A percentile compares a stretch with the other conserved stretches of the same genome.
phyloP scores from a whole-genome alignment of 2,329 filamentous ascomycete genomes.

The Dissoconium aciculare region DNA sequence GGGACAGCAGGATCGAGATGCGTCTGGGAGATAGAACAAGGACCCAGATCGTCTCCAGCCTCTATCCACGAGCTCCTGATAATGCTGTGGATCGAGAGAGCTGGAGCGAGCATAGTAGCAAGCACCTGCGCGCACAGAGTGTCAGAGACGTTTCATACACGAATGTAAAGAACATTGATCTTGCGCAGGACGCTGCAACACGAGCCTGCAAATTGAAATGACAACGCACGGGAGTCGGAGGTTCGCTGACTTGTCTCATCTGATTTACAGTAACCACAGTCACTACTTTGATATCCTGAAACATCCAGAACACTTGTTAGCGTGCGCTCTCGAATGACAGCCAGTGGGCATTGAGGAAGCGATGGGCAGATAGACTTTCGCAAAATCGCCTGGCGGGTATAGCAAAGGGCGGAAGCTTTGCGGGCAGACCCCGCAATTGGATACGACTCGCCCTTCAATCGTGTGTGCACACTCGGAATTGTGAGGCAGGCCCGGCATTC shows the following conservation, averaged over 20 bases:
- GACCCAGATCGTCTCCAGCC: constrained; percentile 56
- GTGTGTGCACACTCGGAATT: too few relatives aligned
- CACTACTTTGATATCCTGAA: constrained; percentile 34
- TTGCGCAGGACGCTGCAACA: constrained; percentile 2
- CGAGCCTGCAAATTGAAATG: constrained; percentile 6
- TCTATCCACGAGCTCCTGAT: constrained; percentile 57
- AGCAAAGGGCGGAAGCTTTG: too few relatives aligned
- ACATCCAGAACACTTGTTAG: constrained; percentile 12
- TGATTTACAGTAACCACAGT: constrained; percentile 38
- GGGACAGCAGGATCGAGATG: constrained; percentile 70
- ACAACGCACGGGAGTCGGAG: constrained; percentile 37
- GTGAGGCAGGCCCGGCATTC: too few relatives aligned
- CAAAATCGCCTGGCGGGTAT: background rate
- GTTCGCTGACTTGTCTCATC: constrained; percentile 32
- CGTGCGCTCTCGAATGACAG: constrained; percentile 5
- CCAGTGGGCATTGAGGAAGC: too few relatives aligned
- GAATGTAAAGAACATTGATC: too few relatives aligned
- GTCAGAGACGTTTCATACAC: too few relatives aligned
- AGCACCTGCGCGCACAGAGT: constrained; percentile 39
- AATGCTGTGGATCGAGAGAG: constrained; percentile 49
- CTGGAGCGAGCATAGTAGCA: constrained; percentile 55
- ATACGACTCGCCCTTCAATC: too few relatives aligned
- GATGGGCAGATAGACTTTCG: constrained; percentile 1
- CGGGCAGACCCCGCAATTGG: too few relatives aligned
- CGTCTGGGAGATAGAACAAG: constrained; percentile 64